Conservation (phyloP, 768 basidiomycete genomes). For the Dendrothele bispora region DNA sequence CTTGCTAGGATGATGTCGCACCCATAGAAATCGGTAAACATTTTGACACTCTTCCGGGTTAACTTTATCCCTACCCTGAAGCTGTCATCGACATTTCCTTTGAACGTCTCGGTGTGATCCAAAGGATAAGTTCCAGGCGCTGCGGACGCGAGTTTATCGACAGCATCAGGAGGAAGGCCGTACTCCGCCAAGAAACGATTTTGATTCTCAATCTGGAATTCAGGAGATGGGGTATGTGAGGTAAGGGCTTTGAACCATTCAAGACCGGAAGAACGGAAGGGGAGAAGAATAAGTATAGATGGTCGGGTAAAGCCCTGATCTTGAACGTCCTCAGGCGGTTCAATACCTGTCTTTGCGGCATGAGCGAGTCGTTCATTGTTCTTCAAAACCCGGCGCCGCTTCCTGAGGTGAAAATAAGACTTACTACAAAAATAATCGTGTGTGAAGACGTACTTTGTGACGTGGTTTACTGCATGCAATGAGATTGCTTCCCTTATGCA, state of each 20-base stretch:
- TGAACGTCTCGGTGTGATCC: slow-evolving; percentile 93
- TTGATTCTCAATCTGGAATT: slow-evolving; percentile 87
- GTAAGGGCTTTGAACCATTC: slow-evolving; percentile 82
- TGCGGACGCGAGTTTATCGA: slow-evolving; percentile 78
- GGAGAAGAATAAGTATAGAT: slow-evolving; percentile 87
- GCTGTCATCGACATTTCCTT: slow-evolving; percentile 96
- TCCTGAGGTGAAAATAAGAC: slow-evolving; percentile 51
- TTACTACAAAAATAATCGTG: not conserved
- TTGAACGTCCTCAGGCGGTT: slow-evolving; percentile 74
- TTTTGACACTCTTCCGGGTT: slow-evolving; percentile 87
- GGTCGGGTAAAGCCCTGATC: slow-evolving; percentile 99
- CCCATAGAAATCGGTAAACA: slow-evolving; percentile 88
- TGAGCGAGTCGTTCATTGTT: slow-evolving; percentile 92
- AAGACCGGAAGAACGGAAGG: slow-evolving; percentile 87
- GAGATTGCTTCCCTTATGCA: slow-evolving; percentile 66
- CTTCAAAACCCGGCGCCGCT: slow-evolving; percentile 85
- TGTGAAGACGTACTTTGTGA: slow-evolving; percentile 65
- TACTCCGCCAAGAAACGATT: slow-evolving; percentile 83
- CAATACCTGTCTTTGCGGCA: slow-evolving; percentile 54
- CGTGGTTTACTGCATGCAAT: slow-evolving; percentile 85
- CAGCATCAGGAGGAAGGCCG: slow-evolving; percentile 71
- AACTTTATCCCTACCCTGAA: slow-evolving; percentile 92
- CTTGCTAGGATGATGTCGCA: slow-evolving; percentile 93
- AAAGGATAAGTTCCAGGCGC: slow-evolving; percentile 75
- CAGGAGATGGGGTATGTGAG: slow-evolving; percentile 66